Percentiles rank a stretch among this genome's conserved stretches.
phyloP scores from a whole-genome alignment of 2,329 filamentous ascomycete genomes.

The Bipolaris sorokiniana region DNA sequence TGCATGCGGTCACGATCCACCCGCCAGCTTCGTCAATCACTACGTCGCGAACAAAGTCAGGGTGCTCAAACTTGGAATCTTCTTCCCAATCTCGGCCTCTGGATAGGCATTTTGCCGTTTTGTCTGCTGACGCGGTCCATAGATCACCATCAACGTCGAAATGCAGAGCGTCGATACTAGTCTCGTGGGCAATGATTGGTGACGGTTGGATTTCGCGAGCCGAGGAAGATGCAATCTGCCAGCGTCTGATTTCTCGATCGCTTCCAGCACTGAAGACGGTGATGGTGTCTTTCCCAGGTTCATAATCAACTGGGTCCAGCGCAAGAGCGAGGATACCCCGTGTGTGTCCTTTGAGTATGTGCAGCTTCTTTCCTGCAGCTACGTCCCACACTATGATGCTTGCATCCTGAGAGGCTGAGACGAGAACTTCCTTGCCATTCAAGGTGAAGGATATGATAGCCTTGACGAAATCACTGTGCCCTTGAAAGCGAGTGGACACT shows the following conservation, averaged over 20 bases:
- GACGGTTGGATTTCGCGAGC: constrained; percentile 48
- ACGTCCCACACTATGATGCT: constrained; percentile 77
- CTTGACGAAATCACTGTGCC: constrained; percentile 93
- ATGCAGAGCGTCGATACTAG: constrained; percentile 80
- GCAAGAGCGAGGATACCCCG: constrained; percentile 81
- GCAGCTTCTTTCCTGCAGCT: constrained; percentile 68
- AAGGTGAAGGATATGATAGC: constrained; percentile 69
- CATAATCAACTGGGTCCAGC: constrained; percentile 65
- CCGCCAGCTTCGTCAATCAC: constrained; percentile 70
- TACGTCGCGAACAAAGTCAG: constrained; percentile 88
- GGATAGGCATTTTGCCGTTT: constrained; percentile 79
- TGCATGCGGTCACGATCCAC: constrained; percentile 85
- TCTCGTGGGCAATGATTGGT: constrained; percentile 81
- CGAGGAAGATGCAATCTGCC: constrained; percentile 60
- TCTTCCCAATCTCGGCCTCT: constrained; percentile 70
- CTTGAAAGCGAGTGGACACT: constrained; percentile 66
- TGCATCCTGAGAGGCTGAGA: constrained; percentile 57
- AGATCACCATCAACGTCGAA: constrained; percentile 78
- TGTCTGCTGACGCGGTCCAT: constrained; percentile 94
- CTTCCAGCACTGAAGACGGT: constrained; percentile 76
- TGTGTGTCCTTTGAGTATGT: constrained; percentile 77
- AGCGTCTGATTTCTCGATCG: constrained; percentile 71
- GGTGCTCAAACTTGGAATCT: constrained; percentile 77
- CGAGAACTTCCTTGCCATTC: constrained; percentile 61
- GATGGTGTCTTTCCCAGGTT: constrained; percentile 46